phyloP scores from a whole-genome alignment of 1,284 basidiomycete species.

The Papiliotrema terrestris region DNA sequence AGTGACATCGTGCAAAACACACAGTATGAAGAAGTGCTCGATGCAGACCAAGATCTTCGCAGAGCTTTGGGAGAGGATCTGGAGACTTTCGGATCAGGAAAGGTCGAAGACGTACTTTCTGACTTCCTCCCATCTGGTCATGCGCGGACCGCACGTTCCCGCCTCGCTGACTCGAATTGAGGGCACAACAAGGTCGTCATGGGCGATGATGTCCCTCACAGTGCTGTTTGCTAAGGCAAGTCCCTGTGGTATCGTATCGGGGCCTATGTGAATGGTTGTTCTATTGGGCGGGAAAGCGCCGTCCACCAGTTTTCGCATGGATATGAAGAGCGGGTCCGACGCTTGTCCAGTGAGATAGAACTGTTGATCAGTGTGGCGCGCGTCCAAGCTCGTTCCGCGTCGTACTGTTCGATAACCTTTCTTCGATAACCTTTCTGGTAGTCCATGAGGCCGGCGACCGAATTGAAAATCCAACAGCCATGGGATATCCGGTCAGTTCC shows the following conservation, averaged over 20 bases:
- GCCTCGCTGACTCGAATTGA: too few species aligned
- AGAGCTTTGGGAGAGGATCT: too few species aligned
- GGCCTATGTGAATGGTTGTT: not conserved
- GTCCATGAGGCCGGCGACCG: constrained; percentile 33
- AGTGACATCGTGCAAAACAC: too few species aligned
- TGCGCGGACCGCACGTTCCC: too few species aligned
- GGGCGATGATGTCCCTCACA: not conserved
- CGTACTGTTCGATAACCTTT: constrained; percentile 8
- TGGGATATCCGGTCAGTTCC: constrained; percentile 31
- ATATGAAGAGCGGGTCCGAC: not conserved
- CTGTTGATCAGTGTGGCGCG: not conserved
- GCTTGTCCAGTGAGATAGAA: not conserved
- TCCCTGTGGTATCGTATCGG: not conserved
- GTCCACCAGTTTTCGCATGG: not conserved
- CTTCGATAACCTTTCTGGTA: constrained; percentile 22
- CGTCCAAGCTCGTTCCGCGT: not conserved
- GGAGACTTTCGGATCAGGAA: too few species aligned
- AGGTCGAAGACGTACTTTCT: too few species aligned
- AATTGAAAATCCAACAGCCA: constrained; percentile 35
- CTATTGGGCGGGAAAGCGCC: not conserved
- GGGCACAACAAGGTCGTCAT: too few species aligned
- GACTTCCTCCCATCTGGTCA: too few species aligned
- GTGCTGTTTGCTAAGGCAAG: not conserved
- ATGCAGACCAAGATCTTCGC: too few species aligned
- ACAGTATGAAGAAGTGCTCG: too few species aligned